A percentile compares a stretch with the other conserved stretches of the same genome.
These are phyloP conservation scores for Raffaelea arxii DNA, from an alignment of 2,329 filamentous ascomycete genomes.

Conservation along the genomic window DNA sequence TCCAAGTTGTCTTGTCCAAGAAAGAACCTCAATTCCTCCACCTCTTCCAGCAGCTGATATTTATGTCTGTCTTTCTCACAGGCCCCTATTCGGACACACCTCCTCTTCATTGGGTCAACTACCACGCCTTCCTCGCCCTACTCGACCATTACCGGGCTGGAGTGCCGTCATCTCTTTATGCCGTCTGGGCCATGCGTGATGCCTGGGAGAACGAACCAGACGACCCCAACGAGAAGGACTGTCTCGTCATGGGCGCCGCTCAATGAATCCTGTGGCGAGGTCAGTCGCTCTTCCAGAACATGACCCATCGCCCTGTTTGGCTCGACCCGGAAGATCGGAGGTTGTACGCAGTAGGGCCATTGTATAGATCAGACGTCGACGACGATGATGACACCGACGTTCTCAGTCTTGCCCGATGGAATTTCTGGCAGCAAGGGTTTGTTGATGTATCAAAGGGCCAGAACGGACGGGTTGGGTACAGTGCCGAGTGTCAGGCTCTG, in stretches of 20 bases:
- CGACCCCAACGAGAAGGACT: not conserved
- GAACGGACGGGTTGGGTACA: not conserved
- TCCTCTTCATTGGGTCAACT: not conserved
- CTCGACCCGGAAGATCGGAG: not conserved
- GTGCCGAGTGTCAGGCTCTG: not conserved
- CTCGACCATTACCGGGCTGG: not conserved
- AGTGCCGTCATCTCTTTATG: not conserved
- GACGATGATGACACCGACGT: not conserved
- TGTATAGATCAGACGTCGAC: not conserved
- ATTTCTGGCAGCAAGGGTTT: not conserved
- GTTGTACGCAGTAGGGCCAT: not conserved
- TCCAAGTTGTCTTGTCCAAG: not conserved
- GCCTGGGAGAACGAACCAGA: not conserved
- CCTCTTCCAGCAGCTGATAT: not conserved
- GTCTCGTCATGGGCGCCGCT: not conserved
- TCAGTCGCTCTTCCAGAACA: constrained; percentile 1
- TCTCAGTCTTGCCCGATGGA: not conserved
- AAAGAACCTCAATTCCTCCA: not conserved
- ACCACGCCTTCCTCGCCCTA: not conserved
- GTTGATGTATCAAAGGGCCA: not conserved
- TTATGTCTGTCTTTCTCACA: not conserved
- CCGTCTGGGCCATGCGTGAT: not conserved
- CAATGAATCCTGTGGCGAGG: constrained; percentile 1
- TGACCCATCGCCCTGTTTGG: not conserved
- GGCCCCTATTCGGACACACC: not conserved